Evolutionary conservation across 139 green algal species (phyloP).

Genomic region (Pycnococcus provasolii): DNA sequence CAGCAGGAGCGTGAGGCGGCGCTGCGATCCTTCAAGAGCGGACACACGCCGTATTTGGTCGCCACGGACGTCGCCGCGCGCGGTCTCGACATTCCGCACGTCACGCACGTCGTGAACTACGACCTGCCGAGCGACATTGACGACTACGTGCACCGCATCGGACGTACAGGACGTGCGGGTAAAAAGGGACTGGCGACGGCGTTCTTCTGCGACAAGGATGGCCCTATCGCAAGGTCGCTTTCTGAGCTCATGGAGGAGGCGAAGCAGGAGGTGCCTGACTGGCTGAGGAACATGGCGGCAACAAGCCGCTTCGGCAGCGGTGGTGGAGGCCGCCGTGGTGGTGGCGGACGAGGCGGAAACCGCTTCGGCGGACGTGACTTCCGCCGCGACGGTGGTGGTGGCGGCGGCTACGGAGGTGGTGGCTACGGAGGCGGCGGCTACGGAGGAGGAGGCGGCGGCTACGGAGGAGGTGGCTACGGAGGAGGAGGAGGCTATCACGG

Average conservation of each 20-base stretch:
- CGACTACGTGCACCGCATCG: conserved; percentile 77
- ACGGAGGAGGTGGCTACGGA: conserved; percentile 18
- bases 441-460: conserved; percentile 2
- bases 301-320: conserved; percentile 27
- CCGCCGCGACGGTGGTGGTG: conserved; percentile 54
- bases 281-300: conserved; percentile 66
- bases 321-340: not conserved
- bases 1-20: conserved; percentile 52
- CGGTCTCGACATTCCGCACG: conserved; percentile 79
- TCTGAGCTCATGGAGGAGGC: conserved; percentile 79
- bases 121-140: conserved; percentile 75
- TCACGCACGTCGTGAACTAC: conserved; percentile 79
- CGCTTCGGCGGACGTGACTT: conserved; percentile 84
- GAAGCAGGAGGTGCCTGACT: conserved; percentile 88
- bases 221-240: conserved; percentile 57
- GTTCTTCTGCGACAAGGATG: conserved; percentile 89
- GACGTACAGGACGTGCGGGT: conserved; percentile 69
- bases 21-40: conserved; percentile 69
- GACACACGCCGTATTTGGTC: conserved; percentile 41
- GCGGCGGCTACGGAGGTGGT: conserved; percentile 37
- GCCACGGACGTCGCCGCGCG: conserved; percentile 95
- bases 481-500: conserved; percentile 26
- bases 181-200: conserved; percentile 94
- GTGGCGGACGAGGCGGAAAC: conserved; percentile 39
- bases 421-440: conserved; percentile 28